A percentile compares a stretch with the other conserved stretches of the same genome.
Evolutionary conservation across 2,329 filamentous ascomycete genomes (phyloP).

Genomic region (Penicillium oxalicum): DNA sequence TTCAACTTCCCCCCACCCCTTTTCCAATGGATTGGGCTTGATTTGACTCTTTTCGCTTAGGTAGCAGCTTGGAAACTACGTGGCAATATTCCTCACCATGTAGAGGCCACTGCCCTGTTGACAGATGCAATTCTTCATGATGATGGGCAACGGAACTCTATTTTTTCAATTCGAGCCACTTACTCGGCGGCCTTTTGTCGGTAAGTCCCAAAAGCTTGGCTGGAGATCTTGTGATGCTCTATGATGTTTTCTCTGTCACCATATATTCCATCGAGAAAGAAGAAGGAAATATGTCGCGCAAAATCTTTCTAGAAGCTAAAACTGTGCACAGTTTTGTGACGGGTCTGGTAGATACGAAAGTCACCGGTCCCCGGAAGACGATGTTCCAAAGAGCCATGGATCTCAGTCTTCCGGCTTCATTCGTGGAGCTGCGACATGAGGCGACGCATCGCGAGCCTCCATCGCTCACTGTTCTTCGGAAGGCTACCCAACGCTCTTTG

Average conservation of each 20-base stretch:
- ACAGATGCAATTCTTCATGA: slow-evolving; percentile 44
- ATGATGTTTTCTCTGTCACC: too few species aligned
- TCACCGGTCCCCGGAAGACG: slow-evolving; percentile 36
- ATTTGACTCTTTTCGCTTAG: slow-evolving; percentile 16
- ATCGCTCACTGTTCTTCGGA: slow-evolving; percentile 64
- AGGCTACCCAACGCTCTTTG: slow-evolving; percentile 63
- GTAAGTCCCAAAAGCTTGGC: slow-evolving; percentile 20
- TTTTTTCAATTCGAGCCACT: slow-evolving; percentile 41
- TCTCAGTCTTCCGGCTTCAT: slow-evolving; percentile 53
- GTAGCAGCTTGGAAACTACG: slow-evolving; percentile 43
- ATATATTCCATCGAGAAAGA: too few species aligned
- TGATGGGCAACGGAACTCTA: slow-evolving; percentile 35
- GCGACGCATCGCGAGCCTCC: slow-evolving; percentile 86
- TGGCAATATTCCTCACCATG: slow-evolving; percentile 41
- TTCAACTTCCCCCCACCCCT: background rate
- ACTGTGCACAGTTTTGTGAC: slow-evolving; percentile 37
- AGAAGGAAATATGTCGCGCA: too few species aligned
- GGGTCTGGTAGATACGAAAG: slow-evolving; percentile 40
- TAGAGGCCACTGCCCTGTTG: slow-evolving; percentile 43
- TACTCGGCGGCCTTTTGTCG: slow-evolving; percentile 44
- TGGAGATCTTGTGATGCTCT: too few species aligned
- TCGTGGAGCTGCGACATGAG: slow-evolving; percentile 85
- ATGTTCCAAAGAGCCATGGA: slow-evolving; percentile 42
- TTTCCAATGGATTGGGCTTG: too few species aligned
- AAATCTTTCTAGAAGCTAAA: slow-evolving; percentile 1